Percentiles rank a stretch among this genome's conserved stretches.
Evolutionary conservation across 768 basidiomycete genomes (phyloP).

Genomic region (Lepiota subincarnata): DNA sequence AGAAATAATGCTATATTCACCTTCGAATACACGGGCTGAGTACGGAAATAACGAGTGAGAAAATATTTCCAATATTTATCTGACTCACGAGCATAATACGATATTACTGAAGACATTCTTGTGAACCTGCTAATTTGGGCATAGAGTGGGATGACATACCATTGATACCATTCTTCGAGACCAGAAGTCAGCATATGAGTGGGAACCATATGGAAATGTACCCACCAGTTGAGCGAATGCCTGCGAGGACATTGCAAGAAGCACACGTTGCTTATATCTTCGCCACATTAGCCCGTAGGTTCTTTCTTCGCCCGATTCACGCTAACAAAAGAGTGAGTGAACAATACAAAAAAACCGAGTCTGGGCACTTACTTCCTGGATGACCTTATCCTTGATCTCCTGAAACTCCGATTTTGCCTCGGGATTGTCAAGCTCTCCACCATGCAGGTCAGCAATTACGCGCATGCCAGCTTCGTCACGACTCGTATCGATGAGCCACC

Average conservation of each 20-base stretch:
- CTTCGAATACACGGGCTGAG: constrained; percentile 81
- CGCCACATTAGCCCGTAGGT: constrained; percentile 77
- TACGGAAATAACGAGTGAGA: not conserved
- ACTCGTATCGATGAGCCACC: constrained; percentile 84
- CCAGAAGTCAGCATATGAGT: not conserved
- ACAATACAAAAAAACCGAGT: no score
- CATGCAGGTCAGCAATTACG: constrained; percentile 81
- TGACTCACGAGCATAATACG: constrained; percentile 81
- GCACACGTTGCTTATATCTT: constrained; percentile 75
- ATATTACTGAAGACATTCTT: constrained; percentile 57
- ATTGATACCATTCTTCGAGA: constrained; percentile 78
- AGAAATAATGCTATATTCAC: constrained; percentile 29
- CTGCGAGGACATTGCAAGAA: constrained; percentile 92
- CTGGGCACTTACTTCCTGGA: constrained; percentile 45
- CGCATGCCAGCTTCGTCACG: constrained; percentile 75
- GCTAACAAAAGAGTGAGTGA: constrained; percentile 32
- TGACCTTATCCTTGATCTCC: constrained; percentile 78
- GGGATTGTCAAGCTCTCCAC: constrained; percentile 63
- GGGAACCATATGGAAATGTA: constrained; percentile 10
- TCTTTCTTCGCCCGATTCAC: constrained; percentile 63
- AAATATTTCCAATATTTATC: not conserved
- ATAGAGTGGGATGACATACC: constrained; percentile 37
- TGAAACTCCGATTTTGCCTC: constrained; percentile 70
- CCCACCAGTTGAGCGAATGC: constrained; percentile 86
- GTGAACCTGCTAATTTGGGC: not conserved